A percentile compares a stretch with the other conserved stretches of the same genome.
Conservation (phyloP, 2,329 filamentous ascomycete genomes). For the Coniochaeta pulveracea region DNA sequence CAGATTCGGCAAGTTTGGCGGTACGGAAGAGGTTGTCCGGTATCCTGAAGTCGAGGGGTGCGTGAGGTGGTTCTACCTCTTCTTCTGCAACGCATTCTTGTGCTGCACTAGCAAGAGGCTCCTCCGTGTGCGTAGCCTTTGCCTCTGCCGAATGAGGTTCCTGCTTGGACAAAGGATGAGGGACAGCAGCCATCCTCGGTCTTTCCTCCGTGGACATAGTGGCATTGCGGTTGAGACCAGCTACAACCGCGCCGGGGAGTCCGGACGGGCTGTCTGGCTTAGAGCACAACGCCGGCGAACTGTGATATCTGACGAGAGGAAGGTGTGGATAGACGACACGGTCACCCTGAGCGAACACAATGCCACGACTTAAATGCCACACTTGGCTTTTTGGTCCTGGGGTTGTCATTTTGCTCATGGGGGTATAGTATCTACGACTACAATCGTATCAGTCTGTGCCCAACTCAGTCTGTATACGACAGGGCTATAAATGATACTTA, state of each 20-base stretch:
- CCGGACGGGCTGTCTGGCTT: background rate
- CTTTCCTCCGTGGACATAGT: too few relatives aligned
- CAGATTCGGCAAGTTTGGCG: constrained; percentile 33
- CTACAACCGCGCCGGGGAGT: background rate
- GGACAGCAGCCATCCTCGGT: too few relatives aligned
- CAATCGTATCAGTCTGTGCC: too few relatives aligned
- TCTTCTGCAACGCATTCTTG: constrained; percentile 6
- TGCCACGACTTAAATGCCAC: constrained; percentile 26
- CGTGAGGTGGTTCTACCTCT: constrained; percentile 20
- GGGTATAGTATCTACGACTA: constrained; percentile 2
- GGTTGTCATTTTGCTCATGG: constrained; percentile 8
- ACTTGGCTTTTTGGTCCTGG: constrained; percentile 9
- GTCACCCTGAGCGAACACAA: constrained; percentile 21
- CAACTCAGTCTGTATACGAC: too few relatives aligned
- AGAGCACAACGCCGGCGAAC: constrained; percentile 3
- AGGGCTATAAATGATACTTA: too few relatives aligned
- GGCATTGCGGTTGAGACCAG: constrained; percentile 1
- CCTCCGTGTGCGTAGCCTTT: too few relatives aligned
- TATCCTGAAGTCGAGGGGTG: constrained; percentile 33
- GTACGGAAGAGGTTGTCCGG: constrained; percentile 30
- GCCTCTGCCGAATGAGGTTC: too few relatives aligned
- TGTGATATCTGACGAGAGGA: constrained; percentile 8
- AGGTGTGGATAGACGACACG: constrained; percentile 14
- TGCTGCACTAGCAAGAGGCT: too few relatives aligned
- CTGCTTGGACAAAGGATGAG: too few relatives aligned